Conservation (phyloP, 768 basidiomycete species). For the Termitomyces sp. region DNA sequence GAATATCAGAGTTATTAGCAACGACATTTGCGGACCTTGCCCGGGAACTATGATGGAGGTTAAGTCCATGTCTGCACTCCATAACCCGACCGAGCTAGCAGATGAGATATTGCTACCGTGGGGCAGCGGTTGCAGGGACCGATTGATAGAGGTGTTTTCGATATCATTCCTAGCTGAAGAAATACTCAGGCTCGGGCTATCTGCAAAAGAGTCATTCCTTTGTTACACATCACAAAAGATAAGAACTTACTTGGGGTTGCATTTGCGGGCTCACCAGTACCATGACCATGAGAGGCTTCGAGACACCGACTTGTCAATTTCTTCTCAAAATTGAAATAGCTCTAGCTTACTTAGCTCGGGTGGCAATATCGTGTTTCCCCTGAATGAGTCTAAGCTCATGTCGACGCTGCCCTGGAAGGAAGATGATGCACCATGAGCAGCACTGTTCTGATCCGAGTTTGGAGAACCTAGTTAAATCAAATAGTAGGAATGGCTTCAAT, state of each 20-base stretch:
- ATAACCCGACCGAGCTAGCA: background rate
- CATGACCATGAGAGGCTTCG: background rate
- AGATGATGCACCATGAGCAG: background rate
- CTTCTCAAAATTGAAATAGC: background rate
- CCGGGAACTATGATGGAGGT: background rate
- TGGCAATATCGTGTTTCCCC: background rate
- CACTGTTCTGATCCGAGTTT: background rate
- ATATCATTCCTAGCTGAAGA: background rate
- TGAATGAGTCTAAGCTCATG: background rate
- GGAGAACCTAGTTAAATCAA: background rate
- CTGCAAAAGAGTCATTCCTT: background rate
- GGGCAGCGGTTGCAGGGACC: background rate
- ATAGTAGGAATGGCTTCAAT: background rate
- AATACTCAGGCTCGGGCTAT: background rate
- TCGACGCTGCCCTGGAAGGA: background rate
- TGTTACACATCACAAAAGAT: background rate
- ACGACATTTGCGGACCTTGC: background rate
- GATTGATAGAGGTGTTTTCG: background rate
- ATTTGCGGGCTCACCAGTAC: background rate
- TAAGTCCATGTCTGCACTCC: background rate
- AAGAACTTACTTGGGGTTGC: background rate
- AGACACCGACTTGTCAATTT: background rate
- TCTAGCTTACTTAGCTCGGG: background rate
- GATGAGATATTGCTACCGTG: background rate
- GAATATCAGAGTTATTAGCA: background rate